Conservation (phyloP, 2,329 filamentous ascomycete genomes). For the Beauveria caledonica region DNA sequence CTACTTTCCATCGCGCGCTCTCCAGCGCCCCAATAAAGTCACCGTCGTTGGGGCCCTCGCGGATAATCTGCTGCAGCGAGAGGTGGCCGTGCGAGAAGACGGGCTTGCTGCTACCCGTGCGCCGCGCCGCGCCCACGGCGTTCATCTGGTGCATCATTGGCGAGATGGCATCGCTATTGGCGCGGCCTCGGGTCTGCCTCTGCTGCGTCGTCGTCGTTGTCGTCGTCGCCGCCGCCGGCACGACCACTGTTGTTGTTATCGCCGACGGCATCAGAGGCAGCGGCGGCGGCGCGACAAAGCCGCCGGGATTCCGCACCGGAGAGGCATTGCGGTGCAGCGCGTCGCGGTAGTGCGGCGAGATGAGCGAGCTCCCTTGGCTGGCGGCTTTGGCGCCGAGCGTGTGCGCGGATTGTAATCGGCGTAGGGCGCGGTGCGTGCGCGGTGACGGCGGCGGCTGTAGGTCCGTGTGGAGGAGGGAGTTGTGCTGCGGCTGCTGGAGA, state of each 20-base stretch:
- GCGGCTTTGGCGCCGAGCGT: slow-evolving; percentile 49
- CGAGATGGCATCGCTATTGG: slow-evolving; percentile 62
- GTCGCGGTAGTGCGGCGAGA: slow-evolving; percentile 53
- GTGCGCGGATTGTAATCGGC: slow-evolving; percentile 71
- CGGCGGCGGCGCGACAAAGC: not conserved
- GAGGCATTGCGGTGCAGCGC: slow-evolving; percentile 28
- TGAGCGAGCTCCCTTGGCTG: slow-evolving; percentile 42
- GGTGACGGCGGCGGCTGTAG: slow-evolving; percentile 52
- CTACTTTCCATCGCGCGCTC: slow-evolving; percentile 62
- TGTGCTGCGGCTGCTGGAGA: not conserved
- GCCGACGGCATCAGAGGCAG: not conserved
- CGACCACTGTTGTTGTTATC: slow-evolving; percentile 15
- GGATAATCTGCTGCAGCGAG: slow-evolving; percentile 65
- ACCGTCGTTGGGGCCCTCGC: slow-evolving; percentile 69
- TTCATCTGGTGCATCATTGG: slow-evolving; percentile 30
- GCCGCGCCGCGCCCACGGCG: slow-evolving; percentile 27
- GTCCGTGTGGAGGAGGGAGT: slow-evolving; percentile 28
- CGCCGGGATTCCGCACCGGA: slow-evolving; percentile 21
- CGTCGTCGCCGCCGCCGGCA: slow-evolving; percentile 19
- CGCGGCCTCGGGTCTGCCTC: slow-evolving; percentile 43
- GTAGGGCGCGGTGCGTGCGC: slow-evolving; percentile 57
- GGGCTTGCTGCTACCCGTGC: slow-evolving; percentile 33
- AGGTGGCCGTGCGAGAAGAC: slow-evolving; percentile 45
- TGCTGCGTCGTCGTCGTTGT: slow-evolving; percentile 13
- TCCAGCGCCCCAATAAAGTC: slow-evolving; percentile 60